Base-by-base conservation (phyloP, 805 yeast genomes). In the Saccharomycopsis babjevae region DNA sequence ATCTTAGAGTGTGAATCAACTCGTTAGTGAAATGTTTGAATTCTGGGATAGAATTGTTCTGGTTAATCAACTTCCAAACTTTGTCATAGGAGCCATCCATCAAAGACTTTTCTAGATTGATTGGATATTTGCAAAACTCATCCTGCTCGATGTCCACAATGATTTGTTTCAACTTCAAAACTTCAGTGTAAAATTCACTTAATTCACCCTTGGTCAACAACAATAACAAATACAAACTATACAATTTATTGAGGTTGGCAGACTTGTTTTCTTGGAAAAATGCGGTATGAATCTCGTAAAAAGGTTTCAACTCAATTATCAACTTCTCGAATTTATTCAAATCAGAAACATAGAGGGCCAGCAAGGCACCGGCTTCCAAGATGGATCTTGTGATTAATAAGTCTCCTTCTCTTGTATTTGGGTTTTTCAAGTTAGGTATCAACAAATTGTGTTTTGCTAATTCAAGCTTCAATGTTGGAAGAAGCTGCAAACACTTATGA, bases 41-140 rank as follows among this genome's bases (percentile, higher is more conserved):
- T 72, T 94, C 98, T 61, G 84, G 82, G 66, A 85, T 83, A 54
- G 68, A 71, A 58, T 64, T 66, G 59, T 77, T 77, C 62, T 83
- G 81, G 58, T 85, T 83, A 65, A 88, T 79, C 60, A 88, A 79
- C 67, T 83, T 85, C 87, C 94, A 88, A 55, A 92, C 93, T 73
- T 89, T 89, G 72, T 90, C 94, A 73, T 92, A 94, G 66, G 93
- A 88, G 52, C 99, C 99, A 74, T 94, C 98, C 86, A 93, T 90
- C 66, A 94, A 81, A 87, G 96, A 89, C 66, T 89, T 85, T 72
- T 94, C 98, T 67, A 94, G 83, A 67, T 85, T 84, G 59, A 93
- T 85, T 28, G 98, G 98, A 71, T 91, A 91, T 56, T 83, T 81
- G 66, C 93, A 77, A 71, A 79, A 89, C 66, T 79, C 77, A 71